A percentile compares a stretch with the other conserved stretches of the same genome.
phyloP scores from a whole-genome alignment of 1,284 basidiomycete genomes.

The Trichosporon inkin region DNA sequence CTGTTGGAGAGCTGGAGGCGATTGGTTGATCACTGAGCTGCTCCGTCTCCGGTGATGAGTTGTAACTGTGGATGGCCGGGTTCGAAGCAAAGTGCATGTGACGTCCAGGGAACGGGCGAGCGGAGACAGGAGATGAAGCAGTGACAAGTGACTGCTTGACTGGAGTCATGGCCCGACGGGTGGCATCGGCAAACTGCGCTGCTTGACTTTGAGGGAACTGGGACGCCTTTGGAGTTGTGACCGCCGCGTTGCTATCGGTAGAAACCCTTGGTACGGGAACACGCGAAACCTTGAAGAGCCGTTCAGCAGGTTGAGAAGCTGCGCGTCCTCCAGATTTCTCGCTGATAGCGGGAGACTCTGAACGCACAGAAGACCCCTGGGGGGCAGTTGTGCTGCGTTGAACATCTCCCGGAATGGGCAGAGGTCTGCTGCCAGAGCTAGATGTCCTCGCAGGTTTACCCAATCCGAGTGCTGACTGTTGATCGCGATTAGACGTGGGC shows the following conservation, averaged over 20 bases:
- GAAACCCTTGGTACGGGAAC: background rate
- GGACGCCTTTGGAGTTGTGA: background rate
- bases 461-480: background rate
- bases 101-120: background rate
- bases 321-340: background rate
- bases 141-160: slow-evolving; percentile 2
- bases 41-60: slow-evolving; percentile 1
- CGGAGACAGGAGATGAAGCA: background rate
- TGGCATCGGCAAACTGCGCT: background rate
- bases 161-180: background rate
- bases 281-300: background rate
- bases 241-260: background rate
- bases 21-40: slow-evolving; percentile 1
- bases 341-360: background rate
- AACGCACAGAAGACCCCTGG: background rate
- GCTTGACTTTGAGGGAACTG: slow-evolving; percentile 2
- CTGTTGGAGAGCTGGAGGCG: background rate
- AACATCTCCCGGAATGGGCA: background rate
- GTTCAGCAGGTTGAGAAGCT: background rate
- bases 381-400: background rate
- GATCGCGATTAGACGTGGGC: background rate
- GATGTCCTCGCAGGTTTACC: background rate
- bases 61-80: background rate
- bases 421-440: background rate
- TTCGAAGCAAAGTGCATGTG: background rate